These are phyloP conservation scores for Kappamyces sp. DNA, from an alignment of 192 early-diverging fungal genomes.

Conservation along the genomic window DNA sequence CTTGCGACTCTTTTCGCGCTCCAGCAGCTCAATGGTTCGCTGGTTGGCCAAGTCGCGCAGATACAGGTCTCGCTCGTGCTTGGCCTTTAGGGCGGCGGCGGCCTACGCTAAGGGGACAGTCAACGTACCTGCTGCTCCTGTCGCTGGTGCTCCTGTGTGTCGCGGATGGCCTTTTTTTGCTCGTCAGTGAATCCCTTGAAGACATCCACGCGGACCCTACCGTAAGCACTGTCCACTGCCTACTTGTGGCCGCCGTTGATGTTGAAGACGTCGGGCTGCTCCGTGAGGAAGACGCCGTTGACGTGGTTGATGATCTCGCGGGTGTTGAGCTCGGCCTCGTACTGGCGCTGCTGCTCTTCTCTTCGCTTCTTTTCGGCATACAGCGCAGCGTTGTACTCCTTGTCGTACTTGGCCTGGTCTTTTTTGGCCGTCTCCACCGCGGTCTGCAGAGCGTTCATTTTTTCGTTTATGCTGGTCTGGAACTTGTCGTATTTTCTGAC, in stretches of 20 bases:
- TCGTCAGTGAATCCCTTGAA: constrained; percentile 53
- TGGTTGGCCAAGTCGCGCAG: constrained; percentile 33
- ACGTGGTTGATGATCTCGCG: constrained; percentile 37
- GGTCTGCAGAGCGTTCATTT: constrained; percentile 32
- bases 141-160: constrained; percentile 43
- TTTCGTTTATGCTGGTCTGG: constrained; percentile 29
- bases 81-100: constrained; percentile 18
- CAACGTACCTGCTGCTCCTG: constrained; percentile 35
- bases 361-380: constrained; percentile 30
- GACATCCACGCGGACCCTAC: constrained; percentile 46
- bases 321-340: constrained; percentile 34
- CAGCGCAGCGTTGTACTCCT: constrained; percentile 35
- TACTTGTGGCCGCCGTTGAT: constrained; percentile 50
- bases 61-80: constrained; percentile 31
- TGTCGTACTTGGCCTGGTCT: constrained; percentile 31
- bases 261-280: constrained; percentile 44
- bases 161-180: constrained; percentile 35
- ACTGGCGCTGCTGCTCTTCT: constrained; percentile 23
- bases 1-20: constrained; percentile 34
- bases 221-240: background rate
- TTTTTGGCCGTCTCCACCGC: constrained; percentile 27
- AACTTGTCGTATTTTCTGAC: constrained; percentile 34
- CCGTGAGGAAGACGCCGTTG: constrained; percentile 49
- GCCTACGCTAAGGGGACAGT: background rate
- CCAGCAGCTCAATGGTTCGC: constrained; percentile 36